phyloP scores from a whole-genome alignment of 2,329 filamentous ascomycete genomes.

The Camptophora hylomeconis region DNA sequence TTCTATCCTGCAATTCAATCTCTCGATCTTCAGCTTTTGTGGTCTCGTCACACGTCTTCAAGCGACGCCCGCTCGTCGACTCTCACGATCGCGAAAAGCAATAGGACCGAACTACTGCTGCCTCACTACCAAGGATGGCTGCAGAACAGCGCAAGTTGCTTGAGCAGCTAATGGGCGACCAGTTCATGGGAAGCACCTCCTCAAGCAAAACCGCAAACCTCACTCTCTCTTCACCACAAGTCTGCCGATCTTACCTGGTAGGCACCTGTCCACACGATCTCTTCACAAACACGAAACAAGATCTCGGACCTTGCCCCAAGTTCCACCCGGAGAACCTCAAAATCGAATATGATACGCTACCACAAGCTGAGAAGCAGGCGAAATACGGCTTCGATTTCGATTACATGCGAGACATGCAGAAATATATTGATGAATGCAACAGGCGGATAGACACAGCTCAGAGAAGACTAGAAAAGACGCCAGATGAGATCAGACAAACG shows the following conservation, averaged over 20 bases:
- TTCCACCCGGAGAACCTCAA: conserved; percentile 82
- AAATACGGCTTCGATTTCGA: conserved; percentile 89
- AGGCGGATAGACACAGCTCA: conserved; percentile 83
- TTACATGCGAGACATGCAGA: conserved; percentile 89
- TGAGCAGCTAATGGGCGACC: conserved; percentile 71
- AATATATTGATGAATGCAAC: conserved; percentile 96
- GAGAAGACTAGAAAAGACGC: conserved; percentile 85
- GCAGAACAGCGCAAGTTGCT: conserved; percentile 97
- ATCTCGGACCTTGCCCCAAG: conserved; percentile 78
- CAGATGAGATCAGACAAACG: conserved; percentile 92
- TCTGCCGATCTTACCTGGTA: conserved; percentile 85
- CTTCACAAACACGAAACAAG: conserved; percentile 99
- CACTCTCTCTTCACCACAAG: conserved; percentile 79
- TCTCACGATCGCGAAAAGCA: too few species aligned
- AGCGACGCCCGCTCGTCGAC: too few species aligned
- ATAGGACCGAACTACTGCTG: too few species aligned
- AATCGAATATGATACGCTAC: conserved; percentile 68
- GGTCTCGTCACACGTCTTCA: too few species aligned
- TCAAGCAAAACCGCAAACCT: conserved; percentile 66
- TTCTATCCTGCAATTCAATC: conserved; percentile 1
- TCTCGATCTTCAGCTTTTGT: too few species aligned
- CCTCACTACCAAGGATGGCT: conserved; percentile 65
- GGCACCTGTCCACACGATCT: conserved; percentile 96
- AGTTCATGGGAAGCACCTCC: conserved; percentile 67
- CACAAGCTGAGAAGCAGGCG: conserved; percentile 52